A percentile compares a stretch with the other conserved stretches of the same genome.
Evolutionary conservation across 768 basidiomycete species (phyloP).

Genomic region (Lepiota brunneoincarnata): DNA sequence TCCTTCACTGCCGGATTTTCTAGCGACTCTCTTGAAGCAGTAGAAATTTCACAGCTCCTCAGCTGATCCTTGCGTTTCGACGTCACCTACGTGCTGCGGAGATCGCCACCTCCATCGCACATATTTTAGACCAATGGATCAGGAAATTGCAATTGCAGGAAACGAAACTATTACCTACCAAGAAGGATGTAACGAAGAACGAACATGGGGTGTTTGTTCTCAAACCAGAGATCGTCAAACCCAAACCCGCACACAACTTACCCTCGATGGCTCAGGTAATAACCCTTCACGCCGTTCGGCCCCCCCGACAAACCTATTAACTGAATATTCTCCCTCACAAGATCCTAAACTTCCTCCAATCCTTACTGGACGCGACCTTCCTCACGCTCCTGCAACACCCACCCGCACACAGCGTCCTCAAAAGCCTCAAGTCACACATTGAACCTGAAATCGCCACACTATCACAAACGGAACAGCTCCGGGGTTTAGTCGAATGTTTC

Average conservation of each 20-base stretch:
- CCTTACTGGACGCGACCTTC: slow-evolving; percentile 70
- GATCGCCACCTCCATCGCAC: slow-evolving; percentile 44
- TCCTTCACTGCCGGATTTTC: slow-evolving; percentile 32
- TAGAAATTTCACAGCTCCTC: slow-evolving; percentile 29
- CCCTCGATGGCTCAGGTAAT: slow-evolving; percentile 44
- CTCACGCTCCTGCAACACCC: slow-evolving; percentile 62
- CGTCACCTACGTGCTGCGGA: slow-evolving; percentile 45
- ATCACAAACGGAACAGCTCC: slow-evolving; percentile 51
- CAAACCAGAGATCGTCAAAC: slow-evolving; percentile 13
- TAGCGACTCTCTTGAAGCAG: slow-evolving; percentile 35
- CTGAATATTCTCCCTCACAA: slow-evolving; percentile 23
- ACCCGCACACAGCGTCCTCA: slow-evolving; percentile 54
- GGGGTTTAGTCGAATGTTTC: slow-evolving; percentile 64
- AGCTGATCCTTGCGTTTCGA: slow-evolving; percentile 51
- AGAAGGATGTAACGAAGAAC: slow-evolving; percentile 37
- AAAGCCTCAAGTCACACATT: slow-evolving; percentile 45
- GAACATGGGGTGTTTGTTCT: slow-evolving; percentile 38
- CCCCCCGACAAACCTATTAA: background rate
- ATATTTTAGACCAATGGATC: slow-evolving; percentile 50
- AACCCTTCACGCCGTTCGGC: background rate
- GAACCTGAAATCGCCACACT: slow-evolving; percentile 52
- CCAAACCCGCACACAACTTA: slow-evolving; percentile 24
- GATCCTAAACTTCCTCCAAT: slow-evolving; percentile 61
- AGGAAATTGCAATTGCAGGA: slow-evolving; percentile 22
- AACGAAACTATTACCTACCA: slow-evolving; percentile 34